Conservation (phyloP, 2,329 filamentous ascomycete species). For the Penicillium vulpinum region DNA sequence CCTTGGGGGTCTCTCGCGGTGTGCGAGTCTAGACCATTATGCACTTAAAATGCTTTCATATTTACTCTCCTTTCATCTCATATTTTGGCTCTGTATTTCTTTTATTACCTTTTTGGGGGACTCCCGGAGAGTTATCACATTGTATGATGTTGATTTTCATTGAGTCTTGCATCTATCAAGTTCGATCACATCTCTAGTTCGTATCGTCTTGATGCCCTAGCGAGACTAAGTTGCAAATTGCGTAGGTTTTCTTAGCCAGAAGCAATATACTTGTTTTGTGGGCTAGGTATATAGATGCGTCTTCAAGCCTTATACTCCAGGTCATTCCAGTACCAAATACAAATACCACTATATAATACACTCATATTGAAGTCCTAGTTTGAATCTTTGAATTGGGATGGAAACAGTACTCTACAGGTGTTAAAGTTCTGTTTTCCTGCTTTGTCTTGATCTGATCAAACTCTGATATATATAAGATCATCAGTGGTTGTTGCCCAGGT, state of each 20-base stretch:
- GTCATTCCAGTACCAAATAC: neutral
- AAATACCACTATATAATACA: too few species aligned
- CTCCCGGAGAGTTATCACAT: conserved; percentile 12
- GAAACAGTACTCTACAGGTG: neutral
- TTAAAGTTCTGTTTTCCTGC: neutral
- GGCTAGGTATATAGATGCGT: neutral
- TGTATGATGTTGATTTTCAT: conserved; percentile 15
- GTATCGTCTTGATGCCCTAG: neutral
- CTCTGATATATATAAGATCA: neutral
- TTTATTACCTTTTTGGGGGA: conserved; percentile 20
- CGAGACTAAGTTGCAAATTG: neutral
- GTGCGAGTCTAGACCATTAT: conserved; percentile 35
- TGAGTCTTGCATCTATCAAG: conserved; percentile 16
- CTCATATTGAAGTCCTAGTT: neutral
- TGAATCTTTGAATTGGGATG: neutral
- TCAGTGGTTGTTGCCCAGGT: too few species aligned
- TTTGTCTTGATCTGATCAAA: neutral
- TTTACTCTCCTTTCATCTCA: conserved; percentile 10
- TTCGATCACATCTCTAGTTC: conserved; percentile 16
- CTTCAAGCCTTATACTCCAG: too few species aligned
- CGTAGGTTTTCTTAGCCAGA: neutral
- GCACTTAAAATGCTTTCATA: conserved; percentile 29
- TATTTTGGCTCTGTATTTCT: conserved; percentile 7
- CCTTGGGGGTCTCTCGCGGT: conserved; percentile 32
- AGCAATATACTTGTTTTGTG: neutral